Conservation (phyloP, 169 alveolate genomes). For the Eimeria zaria region DNA sequence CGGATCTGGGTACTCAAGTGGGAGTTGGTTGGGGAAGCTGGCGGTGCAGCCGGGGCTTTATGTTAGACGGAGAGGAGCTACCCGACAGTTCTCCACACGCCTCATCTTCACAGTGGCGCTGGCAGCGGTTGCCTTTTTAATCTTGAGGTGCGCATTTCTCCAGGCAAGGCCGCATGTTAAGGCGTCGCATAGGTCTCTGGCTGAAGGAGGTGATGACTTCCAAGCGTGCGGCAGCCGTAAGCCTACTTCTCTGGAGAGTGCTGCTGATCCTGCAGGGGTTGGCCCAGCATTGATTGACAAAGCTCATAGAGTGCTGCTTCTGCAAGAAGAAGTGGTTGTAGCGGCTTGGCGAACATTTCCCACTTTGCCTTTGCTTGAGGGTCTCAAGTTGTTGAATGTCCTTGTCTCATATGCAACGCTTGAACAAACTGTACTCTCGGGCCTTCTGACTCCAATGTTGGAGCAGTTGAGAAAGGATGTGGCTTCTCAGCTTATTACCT, state of each 20-base stretch:
- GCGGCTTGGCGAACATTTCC: neutral
- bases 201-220: neutral
- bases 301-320: neutral
- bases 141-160: neutral
- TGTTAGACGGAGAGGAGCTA: neutral
- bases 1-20: neutral
- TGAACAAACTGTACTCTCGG: neutral
- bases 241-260: neutral
- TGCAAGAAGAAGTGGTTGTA: neutral
- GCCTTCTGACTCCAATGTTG: neutral
- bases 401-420: neutral
- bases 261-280: neutral
- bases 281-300: neutral
- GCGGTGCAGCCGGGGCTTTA: neutral
- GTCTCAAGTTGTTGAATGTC: neutral
- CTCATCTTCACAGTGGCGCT: neutral
- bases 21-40: neutral
- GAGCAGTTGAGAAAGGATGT: neutral
- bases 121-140: slow-evolving; percentile 3
- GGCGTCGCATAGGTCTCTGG: neutral
- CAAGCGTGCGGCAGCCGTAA: neutral
- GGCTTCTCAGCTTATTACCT: neutral
- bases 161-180: neutral
- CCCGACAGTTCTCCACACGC: neutral
- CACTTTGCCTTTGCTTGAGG: neutral